Conservation (phyloP, 2,329 filamentous ascomycete species). For the Lithohypha guttulata region DNA sequence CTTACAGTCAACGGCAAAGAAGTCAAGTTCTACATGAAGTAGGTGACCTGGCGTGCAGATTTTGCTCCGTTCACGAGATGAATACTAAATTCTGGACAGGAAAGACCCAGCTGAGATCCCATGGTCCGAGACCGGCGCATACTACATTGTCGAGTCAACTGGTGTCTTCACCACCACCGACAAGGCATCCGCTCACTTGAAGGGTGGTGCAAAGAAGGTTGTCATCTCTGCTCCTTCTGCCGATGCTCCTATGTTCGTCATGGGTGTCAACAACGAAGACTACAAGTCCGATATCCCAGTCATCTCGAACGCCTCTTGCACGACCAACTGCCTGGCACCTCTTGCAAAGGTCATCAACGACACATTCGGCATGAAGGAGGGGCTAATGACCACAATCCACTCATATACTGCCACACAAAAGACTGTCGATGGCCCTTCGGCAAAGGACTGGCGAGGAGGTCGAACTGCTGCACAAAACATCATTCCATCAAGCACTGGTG, state of each 20-base stretch:
- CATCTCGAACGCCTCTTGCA: slow-evolving; percentile 99
- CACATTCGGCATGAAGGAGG: slow-evolving; percentile 95
- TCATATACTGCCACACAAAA: slow-evolving; percentile 99
- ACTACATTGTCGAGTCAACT: slow-evolving; percentile 95
- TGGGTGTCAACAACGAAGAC: slow-evolving; percentile 92
- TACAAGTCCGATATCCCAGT: slow-evolving; percentile 87
- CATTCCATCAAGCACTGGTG: slow-evolving; percentile 97
- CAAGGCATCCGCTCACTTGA: slow-evolving; percentile 88
- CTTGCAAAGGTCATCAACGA: slow-evolving; percentile 99
- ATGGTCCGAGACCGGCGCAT: slow-evolving; percentile 76
- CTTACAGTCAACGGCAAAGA: slow-evolving; percentile 89
- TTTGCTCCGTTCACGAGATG: too few relatives aligned
- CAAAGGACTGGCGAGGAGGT: slow-evolving; percentile 99
- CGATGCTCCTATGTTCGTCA: slow-evolving; percentile 99
- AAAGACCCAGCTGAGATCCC: slow-evolving; percentile 80
- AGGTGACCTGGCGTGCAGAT: too few relatives aligned
- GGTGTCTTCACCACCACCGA: slow-evolving; percentile 99
- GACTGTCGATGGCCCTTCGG: slow-evolving; percentile 94
- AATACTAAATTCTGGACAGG: too few relatives aligned
- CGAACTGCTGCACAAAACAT: slow-evolving; percentile 99
- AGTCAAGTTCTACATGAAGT: slow-evolving; percentile 90
- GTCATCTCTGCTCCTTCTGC: slow-evolving; percentile 50
- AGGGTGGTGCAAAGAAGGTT: slow-evolving; percentile 97
- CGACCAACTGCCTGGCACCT: slow-evolving; percentile 99
- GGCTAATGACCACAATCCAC: slow-evolving; percentile 99